A percentile compares a stretch with the other conserved stretches of the same genome.
Evolutionary conservation across 352 stramenopile genomes (phyloP).

Genomic region (Globisporangium megalacanthum): DNA sequence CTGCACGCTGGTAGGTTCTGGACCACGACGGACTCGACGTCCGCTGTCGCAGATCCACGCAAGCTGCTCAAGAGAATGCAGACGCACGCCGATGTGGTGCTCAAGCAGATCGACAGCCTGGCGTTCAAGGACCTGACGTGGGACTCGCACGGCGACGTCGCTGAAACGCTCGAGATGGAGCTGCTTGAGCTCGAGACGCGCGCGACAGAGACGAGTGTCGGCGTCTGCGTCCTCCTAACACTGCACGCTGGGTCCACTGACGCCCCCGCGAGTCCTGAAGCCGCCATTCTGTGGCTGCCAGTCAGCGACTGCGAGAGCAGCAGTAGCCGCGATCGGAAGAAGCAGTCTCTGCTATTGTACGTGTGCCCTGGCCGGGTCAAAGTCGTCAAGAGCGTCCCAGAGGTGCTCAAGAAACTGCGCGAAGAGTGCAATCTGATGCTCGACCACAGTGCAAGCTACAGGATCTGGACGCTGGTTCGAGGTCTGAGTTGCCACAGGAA

Average conservation of each 20-base stretch:
- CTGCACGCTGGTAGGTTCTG: constrained; percentile 23
- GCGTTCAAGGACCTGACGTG: constrained; percentile 48
- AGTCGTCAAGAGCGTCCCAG: constrained; percentile 42
- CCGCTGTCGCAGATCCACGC: constrained; percentile 13
- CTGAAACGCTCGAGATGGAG: constrained; percentile 55
- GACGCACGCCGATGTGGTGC: constrained; percentile 4
- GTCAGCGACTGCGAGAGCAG: not conserved
- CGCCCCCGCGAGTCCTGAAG: constrained; percentile 5
- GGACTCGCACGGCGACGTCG: constrained; percentile 42
- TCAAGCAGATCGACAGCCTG: constrained; percentile 13
- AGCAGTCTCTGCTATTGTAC: constrained; percentile 59
- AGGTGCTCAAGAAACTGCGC: constrained; percentile 46
- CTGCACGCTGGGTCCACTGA: not conserved
- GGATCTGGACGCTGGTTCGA: constrained; percentile 28
- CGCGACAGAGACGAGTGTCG: constrained; percentile 7
- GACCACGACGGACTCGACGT: not conserved
- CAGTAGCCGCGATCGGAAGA: constrained; percentile 8
- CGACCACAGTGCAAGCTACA: constrained; percentile 24
- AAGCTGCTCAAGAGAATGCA: constrained; percentile 21
- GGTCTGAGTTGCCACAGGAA: constrained; percentile 2
- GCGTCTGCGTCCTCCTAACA: constrained; percentile 38
- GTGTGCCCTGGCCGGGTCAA: constrained; percentile 61
- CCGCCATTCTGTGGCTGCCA: constrained; percentile 45
- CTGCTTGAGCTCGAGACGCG: constrained; percentile 47
- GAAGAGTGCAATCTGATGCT: constrained; percentile 33